Evolutionary conservation across 495 filamentous ascomycete species (phyloP).

Genomic region (Podospora conica): DNA sequence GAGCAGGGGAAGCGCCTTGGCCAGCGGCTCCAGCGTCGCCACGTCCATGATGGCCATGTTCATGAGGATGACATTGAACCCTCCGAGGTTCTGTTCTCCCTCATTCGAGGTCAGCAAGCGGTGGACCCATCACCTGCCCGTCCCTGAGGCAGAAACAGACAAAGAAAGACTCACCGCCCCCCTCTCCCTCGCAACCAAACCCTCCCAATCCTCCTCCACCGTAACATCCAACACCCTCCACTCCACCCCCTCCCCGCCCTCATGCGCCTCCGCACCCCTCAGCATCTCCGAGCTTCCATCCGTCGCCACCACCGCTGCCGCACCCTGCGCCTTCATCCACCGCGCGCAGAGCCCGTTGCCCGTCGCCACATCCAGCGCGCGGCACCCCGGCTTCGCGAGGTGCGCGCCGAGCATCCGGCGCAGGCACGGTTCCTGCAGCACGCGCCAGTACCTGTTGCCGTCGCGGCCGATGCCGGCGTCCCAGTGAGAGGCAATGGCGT

Average conservation of each 20-base stretch:
- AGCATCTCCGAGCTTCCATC: conserved; percentile 33
- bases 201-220: conserved; percentile 19
- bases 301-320: conserved; percentile 29
- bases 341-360: conserved; percentile 40
- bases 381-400: conserved; percentile 14
- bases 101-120: no score
- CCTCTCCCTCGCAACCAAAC: conserved; percentile 17
- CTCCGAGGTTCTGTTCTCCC: background rate
- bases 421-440: conserved; percentile 33
- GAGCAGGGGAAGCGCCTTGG: conserved; percentile 27
- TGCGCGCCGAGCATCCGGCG: conserved; percentile 22
- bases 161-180: background rate
- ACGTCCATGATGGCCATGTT: conserved; percentile 47
- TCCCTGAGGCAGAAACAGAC: background rate
- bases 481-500: conserved; percentile 33
- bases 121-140: background rate
- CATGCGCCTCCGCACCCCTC: conserved; percentile 18
- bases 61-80: conserved; percentile 31
- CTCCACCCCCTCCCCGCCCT: conserved; percentile 4
- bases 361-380: conserved; percentile 36
- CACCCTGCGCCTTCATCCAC: conserved; percentile 28
- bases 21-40: conserved; percentile 30
- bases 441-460: conserved; percentile 37
- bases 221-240: conserved; percentile 33
- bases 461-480: conserved; percentile 30